These are phyloP conservation scores for Boletellus ananiceps DNA, from an alignment of 768 basidiomycete species.

Conservation along the genomic window DNA sequence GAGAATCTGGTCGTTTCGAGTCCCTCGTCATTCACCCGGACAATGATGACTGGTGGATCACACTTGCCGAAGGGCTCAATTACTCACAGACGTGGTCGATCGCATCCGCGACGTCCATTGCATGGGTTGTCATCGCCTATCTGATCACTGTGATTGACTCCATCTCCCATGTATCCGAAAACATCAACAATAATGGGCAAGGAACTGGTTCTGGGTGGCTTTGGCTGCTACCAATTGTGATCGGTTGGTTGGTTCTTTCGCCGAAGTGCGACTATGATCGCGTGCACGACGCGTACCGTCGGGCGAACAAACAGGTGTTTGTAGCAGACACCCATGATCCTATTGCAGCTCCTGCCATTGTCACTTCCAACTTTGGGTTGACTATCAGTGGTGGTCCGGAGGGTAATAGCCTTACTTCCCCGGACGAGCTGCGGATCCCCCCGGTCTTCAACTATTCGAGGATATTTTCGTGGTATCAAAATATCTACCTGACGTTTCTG, in stretches of 20 bases:
- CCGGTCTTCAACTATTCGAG: conserved; percentile 27
- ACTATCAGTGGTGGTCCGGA: conserved; percentile 6
- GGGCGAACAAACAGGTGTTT: conserved; percentile 9
- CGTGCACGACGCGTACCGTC: conserved; percentile 18
- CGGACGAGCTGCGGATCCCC: conserved; percentile 23
- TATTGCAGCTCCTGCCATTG: background rate
- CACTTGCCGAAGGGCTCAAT: conserved; percentile 31
- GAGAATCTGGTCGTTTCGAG: conserved; percentile 28
- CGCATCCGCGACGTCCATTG: conserved; percentile 36
- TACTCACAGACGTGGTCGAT: conserved; percentile 40
- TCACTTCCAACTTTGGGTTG: conserved; percentile 9
- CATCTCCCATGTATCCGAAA: conserved; percentile 10
- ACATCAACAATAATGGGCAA: conserved; percentile 33
- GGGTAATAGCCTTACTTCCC: conserved; percentile 8
- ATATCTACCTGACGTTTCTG: conserved; percentile 14
- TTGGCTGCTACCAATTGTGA: conserved; percentile 40
- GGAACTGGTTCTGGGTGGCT: conserved; percentile 40
- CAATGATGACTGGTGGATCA: conserved; percentile 42
- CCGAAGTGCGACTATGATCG: conserved; percentile 36
- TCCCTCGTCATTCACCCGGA: conserved; percentile 40
- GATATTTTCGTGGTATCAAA: conserved; percentile 16
- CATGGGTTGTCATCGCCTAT: conserved; percentile 44
- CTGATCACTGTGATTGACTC: conserved; percentile 17
- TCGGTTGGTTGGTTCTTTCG: conserved; percentile 39
- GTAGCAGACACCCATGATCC: background rate